phyloP scores from a whole-genome alignment of 2,329 filamentous ascomycete species.

The Penicillium crustosum region DNA sequence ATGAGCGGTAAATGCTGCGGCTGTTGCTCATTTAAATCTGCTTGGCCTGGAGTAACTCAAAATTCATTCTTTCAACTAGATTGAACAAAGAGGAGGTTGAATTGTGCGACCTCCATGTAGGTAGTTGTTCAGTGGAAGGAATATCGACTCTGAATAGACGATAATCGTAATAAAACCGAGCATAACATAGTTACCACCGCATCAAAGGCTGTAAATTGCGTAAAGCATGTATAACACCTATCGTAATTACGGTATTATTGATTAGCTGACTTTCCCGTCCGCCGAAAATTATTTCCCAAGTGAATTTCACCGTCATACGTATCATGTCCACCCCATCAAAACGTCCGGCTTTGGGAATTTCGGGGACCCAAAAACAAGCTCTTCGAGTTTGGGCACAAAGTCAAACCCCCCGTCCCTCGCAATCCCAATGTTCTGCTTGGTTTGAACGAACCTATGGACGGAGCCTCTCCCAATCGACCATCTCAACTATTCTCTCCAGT shows the following conservation, averaged over 20 bases:
- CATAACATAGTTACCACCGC: not conserved
- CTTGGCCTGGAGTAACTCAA: not conserved
- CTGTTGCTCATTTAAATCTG: not conserved
- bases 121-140: not conserved
- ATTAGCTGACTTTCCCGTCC: too few species aligned
- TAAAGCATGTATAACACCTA: fast-evolving
- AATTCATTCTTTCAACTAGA: not conserved
- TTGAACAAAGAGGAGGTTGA: not conserved
- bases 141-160: not conserved
- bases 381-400: conserved; percentile 4
- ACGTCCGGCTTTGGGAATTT: not conserved
- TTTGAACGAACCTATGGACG: conserved; percentile 6
- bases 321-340: not conserved
- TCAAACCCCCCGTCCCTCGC: conserved; percentile 4
- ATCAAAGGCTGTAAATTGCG: not conserved
- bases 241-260: not conserved
- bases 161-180: not conserved
- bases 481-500: conserved; percentile 4
- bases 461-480: conserved; percentile 1
- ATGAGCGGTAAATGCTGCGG: too few species aligned
- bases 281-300: not conserved
- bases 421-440: conserved; percentile 4
- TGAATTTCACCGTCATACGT: not conserved
- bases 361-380: conserved; percentile 2
- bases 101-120: not conserved